Evolutionary conservation across 345 rosid genomes (phyloP).

Genomic region (Aquilaria yunnanensis): DNA sequence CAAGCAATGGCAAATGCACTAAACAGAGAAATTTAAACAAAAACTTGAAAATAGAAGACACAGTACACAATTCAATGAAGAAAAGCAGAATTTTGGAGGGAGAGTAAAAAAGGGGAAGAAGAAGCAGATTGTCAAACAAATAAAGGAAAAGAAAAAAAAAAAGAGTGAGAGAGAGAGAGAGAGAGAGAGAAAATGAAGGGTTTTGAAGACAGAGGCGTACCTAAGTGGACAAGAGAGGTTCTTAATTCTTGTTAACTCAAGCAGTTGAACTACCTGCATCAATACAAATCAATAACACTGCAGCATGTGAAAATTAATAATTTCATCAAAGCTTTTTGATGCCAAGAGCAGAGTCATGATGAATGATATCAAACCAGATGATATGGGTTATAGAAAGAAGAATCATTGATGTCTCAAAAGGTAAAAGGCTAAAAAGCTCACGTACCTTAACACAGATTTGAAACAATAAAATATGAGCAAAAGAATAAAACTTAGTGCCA

Average conservation of each 20-base stretch:
- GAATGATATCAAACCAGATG: conserved; percentile 21
- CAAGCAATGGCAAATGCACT: too few relatives aligned
- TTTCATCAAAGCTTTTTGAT: conserved; percentile 3
- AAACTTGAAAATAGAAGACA: neutral
- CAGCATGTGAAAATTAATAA: conserved; percentile 19
- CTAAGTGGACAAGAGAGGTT: conserved; percentile 9
- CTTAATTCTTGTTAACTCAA: conserved; percentile 11
- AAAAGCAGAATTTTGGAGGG: neutral
- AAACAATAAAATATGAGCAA: conserved; percentile 17
- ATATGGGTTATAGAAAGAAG: conserved; percentile 17
- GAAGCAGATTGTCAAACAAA: conserved; percentile 3
- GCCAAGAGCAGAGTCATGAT: conserved; percentile 11
- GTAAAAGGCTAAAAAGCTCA: conserved; percentile 17
- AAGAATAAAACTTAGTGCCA: neutral
- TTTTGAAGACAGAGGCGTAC: neutral
- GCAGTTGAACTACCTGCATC: conserved; percentile 29
- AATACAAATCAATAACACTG: conserved; percentile 18
- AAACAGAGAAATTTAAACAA: neutral
- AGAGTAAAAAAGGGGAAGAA: neutral
- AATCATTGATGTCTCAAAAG: conserved; percentile 27
- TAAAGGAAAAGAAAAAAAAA: conserved; percentile 6
- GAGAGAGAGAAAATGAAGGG: conserved; percentile 2
- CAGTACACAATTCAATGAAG: neutral
- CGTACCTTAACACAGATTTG: conserved; percentile 13
- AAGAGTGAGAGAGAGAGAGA: neutral